Evolutionary conservation across 2,329 filamentous ascomycete species (phyloP).

Genomic region (Sporothrix pallida): DNA sequence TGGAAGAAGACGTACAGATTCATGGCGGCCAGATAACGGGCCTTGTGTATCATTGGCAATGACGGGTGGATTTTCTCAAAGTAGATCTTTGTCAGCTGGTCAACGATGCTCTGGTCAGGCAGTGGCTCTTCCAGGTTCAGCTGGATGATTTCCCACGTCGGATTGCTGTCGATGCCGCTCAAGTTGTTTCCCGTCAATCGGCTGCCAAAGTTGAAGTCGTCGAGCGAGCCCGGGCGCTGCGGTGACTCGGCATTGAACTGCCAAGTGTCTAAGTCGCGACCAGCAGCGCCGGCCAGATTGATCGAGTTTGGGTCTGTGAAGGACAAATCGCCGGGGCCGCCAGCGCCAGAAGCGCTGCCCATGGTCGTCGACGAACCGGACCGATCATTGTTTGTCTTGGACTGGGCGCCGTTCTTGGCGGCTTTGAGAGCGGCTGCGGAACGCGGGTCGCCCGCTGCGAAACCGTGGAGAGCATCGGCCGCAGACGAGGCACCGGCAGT

Average conservation of each 20-base stretch:
- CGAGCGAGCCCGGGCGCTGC: constrained; percentile 51
- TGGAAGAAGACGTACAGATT: constrained; percentile 63
- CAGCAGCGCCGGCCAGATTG: constrained; percentile 48
- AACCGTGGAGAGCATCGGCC: constrained; percentile 51
- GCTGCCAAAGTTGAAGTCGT: constrained; percentile 64
- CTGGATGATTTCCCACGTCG: constrained; percentile 79
- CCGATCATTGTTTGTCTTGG: constrained; percentile 9
- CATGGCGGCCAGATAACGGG: constrained; percentile 85
- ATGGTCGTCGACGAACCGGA: constrained; percentile 18
- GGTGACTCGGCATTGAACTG: constrained; percentile 61
- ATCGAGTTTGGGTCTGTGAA: constrained; percentile 54
- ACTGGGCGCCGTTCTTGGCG: no score
- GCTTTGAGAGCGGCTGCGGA: constrained; percentile 49
- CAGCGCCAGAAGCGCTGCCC: constrained; percentile 29
- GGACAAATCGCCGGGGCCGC: constrained; percentile 48
- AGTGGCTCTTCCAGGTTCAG: constrained; percentile 65
- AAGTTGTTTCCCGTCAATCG: constrained; percentile 54
- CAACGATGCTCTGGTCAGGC: constrained; percentile 67
- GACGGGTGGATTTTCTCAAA: constrained; percentile 91
- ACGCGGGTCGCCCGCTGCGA: constrained; percentile 49
- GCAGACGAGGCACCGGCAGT: constrained; percentile 37
- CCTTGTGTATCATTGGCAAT: constrained; percentile 85
- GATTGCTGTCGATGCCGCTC: constrained; percentile 59
- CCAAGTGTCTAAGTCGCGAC: constrained; percentile 61
- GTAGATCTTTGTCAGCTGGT: constrained; percentile 87